Conservation (phyloP, 2,329 filamentous ascomycete genomes). For the Fusarium devonianum region DNA sequence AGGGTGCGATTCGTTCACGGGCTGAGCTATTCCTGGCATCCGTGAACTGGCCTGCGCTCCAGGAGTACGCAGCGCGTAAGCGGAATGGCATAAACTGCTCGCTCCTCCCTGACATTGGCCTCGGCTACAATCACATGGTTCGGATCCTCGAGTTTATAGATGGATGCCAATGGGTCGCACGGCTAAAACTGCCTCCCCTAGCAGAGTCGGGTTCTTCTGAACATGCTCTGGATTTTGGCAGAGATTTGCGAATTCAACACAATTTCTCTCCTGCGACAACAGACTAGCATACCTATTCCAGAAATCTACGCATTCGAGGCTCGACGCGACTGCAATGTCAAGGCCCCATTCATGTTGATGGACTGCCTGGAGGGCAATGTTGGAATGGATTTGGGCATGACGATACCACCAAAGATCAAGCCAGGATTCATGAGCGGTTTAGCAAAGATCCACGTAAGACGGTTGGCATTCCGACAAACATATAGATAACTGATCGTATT, state of each 20-base stretch:
- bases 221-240: neutral
- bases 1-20: constrained; percentile 2
- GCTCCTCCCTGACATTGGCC: constrained; percentile 7
- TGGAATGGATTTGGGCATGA: constrained; percentile 13
- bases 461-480: neutral
- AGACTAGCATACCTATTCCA: constrained; percentile 6
- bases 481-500: constrained; percentile 2
- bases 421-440: neutral
- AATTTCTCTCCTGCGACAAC: constrained; percentile 8
- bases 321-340: constrained; percentile 2
- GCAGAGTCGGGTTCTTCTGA: neutral
- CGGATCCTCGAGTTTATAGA: constrained; percentile 11
- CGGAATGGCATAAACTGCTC: constrained; percentile 3
- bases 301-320: constrained; percentile 8
- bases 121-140: constrained; percentile 17
- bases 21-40: constrained; percentile 3
- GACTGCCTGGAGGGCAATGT: constrained; percentile 14
- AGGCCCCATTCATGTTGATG: constrained; percentile 13
- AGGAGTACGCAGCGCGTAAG: constrained; percentile 1
- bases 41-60: constrained; percentile 1
- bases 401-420: constrained; percentile 2
- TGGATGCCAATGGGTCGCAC: constrained; percentile 5
- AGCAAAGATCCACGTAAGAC: constrained; percentile 7
- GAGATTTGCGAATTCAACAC: constrained; percentile 6
- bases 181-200: constrained; percentile 5